These are phyloP conservation scores for Cryptococcus sp. DNA, from an alignment of 1,284 basidiomycete genomes.

Conservation along the genomic window DNA sequence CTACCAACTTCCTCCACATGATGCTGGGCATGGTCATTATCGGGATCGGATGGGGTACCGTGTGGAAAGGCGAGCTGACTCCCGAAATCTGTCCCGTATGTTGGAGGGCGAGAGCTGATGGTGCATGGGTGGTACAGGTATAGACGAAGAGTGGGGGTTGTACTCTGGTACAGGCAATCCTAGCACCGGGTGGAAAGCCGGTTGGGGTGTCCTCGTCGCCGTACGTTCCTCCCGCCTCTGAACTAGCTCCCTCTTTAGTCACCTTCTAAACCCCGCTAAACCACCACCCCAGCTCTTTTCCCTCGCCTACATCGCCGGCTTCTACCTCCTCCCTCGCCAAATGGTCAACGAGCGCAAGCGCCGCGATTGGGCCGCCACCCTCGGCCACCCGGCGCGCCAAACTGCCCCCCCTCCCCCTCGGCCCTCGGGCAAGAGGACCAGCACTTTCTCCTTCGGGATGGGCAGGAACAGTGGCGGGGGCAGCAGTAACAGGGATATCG, in stretches of 20 bases:
- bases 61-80: constrained; percentile 31
- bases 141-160: constrained; percentile 29
- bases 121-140: constrained; percentile 9
- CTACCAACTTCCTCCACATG: constrained; percentile 37
- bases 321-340: constrained; percentile 22
- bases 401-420: background rate
- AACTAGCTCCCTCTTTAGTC: background rate
- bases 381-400: background rate
- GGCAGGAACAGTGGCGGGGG: background rate
- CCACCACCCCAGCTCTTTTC: constrained; percentile 11
- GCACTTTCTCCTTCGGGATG: background rate
- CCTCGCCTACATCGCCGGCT: constrained; percentile 17
- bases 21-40: constrained; percentile 28
- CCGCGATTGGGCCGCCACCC: constrained; percentile 5
- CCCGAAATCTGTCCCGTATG: background rate
- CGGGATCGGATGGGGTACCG: constrained; percentile 29
- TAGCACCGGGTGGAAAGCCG: constrained; percentile 26
- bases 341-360: constrained; percentile 8
- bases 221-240: constrained; percentile 11
- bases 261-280: too few species aligned
- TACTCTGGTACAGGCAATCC: constrained; percentile 22
- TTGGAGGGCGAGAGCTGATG: background rate
- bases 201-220: constrained; percentile 35
- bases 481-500: background rate
- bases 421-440: background rate